phyloP scores from a whole-genome alignment of 2,329 filamentous ascomycete species.

The Aspergillus quadrilineatus region DNA sequence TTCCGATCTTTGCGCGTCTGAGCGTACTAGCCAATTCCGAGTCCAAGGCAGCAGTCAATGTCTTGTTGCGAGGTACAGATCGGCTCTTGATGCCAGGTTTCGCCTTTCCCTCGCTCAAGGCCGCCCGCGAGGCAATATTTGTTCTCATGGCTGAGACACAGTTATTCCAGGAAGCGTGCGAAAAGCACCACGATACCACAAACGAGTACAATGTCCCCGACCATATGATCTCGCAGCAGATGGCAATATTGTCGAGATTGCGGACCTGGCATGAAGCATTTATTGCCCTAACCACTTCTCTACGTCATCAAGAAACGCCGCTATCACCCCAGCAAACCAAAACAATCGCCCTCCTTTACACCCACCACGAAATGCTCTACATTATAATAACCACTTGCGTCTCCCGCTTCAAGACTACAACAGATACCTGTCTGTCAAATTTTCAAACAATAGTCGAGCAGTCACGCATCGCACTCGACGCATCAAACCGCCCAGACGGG shows the following conservation, averaged over 20 bases:
- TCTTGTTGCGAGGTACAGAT: neutral
- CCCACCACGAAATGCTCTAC: slow-evolving; percentile 26
- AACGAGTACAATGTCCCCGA: slow-evolving; percentile 13
- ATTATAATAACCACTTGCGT: slow-evolving; percentile 25
- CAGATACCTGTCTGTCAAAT: slow-evolving; percentile 24
- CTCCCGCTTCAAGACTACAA: slow-evolving; percentile 21
- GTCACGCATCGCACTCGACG: slow-evolving; percentile 22
- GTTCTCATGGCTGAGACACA: slow-evolving; percentile 24
- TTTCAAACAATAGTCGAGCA: slow-evolving; percentile 31
- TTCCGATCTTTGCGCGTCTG: slow-evolving; percentile 30
- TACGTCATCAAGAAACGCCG: too few species aligned
- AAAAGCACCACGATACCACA: slow-evolving; percentile 16
- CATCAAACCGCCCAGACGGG: slow-evolving; percentile 22
- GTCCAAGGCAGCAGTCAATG: slow-evolving; percentile 4
- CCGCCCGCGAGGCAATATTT: slow-evolving; percentile 30
- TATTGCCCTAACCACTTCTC: slow-evolving; percentile 14
- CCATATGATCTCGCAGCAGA: slow-evolving; percentile 19
- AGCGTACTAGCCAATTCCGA: slow-evolving; percentile 19
- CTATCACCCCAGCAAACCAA: slow-evolving; percentile 14
- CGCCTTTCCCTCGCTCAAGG: slow-evolving; percentile 10
- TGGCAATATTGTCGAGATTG: slow-evolving; percentile 18
- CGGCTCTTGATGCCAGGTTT: slow-evolving; percentile 1
- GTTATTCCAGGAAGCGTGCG: slow-evolving; percentile 24
- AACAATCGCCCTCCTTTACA: slow-evolving; percentile 23
- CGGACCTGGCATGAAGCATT: slow-evolving; percentile 26